Base-by-base conservation (phyloP, 2,329 filamentous ascomycete species). In the Gyromitra esculenta region DNA sequence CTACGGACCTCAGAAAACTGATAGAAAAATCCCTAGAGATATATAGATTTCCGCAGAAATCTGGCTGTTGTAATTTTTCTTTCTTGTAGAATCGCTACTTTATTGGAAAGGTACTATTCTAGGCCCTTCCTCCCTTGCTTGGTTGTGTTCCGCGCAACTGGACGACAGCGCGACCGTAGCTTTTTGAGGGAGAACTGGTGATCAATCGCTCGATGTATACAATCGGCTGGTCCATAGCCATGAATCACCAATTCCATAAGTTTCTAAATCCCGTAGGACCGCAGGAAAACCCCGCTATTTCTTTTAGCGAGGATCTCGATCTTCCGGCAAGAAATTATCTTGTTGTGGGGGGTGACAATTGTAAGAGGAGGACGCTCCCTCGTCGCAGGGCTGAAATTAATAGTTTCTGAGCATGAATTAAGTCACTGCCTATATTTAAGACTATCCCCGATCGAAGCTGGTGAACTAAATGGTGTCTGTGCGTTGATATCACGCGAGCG, bases 401-500 rank as follows among this genome's bases (percentile, higher is more conserved):
- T 15, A 9, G 41, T 45, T 45, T 15, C 1, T 45, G 15, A 11
- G 41, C 15, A 45, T 45, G 7, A 45, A 45, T 31, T 4, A 31
- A 31, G 25, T 31, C 25, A 31, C 43, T 45, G 9, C 43, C 48
- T 25, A 52, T 2, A 52, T 8, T 21, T 52, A 21, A 21, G 8
- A n/a, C 48, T 52, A 52, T 52, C n/a, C 18, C 18, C 48, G 7
- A 52, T 52, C 18, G 18, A 15, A 18, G 48, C 18, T 52, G n/a
- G 8, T 45, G 25, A 31, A 4, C 25, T 31, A 31, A 45, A 11
- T 15, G 41, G 15, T 45, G 41, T 64, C 60, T 64, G 39, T 64
- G 60, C 60, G 43, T 31, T 59, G 25, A 43, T 9, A 68, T 68
- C 65, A 68, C 65, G 39, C 65, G 65, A 68, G 41, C 37, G 45